Evolutionary conservation across 306 rosid genomes (phyloP), one percentile per base, ranked within the genome.

Genomic region (Cucumis hystrix): DNA sequence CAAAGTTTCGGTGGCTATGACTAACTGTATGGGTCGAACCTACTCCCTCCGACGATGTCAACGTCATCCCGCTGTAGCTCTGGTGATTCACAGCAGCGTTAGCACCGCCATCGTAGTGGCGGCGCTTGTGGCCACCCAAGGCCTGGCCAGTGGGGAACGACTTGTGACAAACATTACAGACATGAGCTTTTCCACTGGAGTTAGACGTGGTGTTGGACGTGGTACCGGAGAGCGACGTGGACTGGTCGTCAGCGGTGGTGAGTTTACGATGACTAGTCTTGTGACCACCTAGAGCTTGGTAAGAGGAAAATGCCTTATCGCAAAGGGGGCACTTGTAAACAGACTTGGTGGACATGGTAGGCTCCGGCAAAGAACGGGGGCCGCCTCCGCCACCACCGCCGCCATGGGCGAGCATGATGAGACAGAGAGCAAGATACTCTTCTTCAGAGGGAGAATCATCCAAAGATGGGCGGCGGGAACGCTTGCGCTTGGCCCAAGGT

Each of bases 261-360:
- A 25, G 79, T 30, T 92, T 92, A 18, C 99, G 93, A 83, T 95
- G 99, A 61, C 97, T 95, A 21, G 99, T 95, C 78, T 92, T 92
- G 87, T 95, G 99, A 0, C 99, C 99, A 4, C 97, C 99, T 15
- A 92, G 88, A 17, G 99, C 99, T 41, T 95, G 99, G 78, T 90
- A 92, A 5, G 99, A 95, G 0, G 93, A 33, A 28, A 95, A 95
- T 0, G 89, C 89, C 77, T 89, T 95, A 87, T 83, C 60, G 72
- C 99, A 91, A 3, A 95, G 89, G 13, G 86, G 82, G 62, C 99
- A 95, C 79, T 33, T 79, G 80, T 89, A 88, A 23, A 83, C 79
- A 2, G 71, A 85, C 73, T 86, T 89, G 70, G 65, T 13, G 11
- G 81, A 8, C 16, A 78, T 83, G 4, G 63, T 78, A 0, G 67